Evolutionary conservation across 2,329 filamentous ascomycete genomes (phyloP), one percentile per base, ranked within the genome.

Genomic region (Pestalotiopsis sp.): DNA sequence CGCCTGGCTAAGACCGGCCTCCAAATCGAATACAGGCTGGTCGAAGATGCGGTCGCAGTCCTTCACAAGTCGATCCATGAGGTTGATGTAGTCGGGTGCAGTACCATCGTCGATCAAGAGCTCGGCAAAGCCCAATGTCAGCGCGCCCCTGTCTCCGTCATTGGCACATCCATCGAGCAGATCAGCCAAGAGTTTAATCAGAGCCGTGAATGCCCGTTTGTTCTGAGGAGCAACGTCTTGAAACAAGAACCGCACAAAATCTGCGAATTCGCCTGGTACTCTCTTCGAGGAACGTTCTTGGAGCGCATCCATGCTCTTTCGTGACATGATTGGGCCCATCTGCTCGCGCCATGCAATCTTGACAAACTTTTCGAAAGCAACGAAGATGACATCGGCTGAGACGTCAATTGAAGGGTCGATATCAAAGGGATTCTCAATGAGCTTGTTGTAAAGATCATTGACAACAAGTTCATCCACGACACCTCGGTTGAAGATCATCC

Each of bases 331-430:
- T 3, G 93, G 90, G 0, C 95, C 95, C 85, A 98, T 94, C 74
- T 93, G 91, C 72, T 95, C 92, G 69, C 88, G 90, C 95, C 95
- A 98, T 13, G 93, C 94, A 71, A 94, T 91, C 69, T 90, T 90
- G 70, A 98, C 83, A 74, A 98, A 98, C 70, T 97, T 98, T 78
- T 98, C 95, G 77, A 98, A 98, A 0, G 95, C 92, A 31, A 93
- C 92, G 76, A 98, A 97, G 4, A 98, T 87, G 23, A 95, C 90
- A 75, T 98, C 94, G 9, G 95, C 90, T 3, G 91, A 88, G 9
- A 93, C 86, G 69, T 97, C 94, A 0, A 90, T 87, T 2, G 93
- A 90, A 11, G 90, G 84, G 66, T 97, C 92, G 71, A 93, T 87
- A 75, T 93, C 94, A 66, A 89, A 91, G 0, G 94, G 93, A 72